These are phyloP conservation scores for Phytophthora syringae DNA, from an alignment of 352 stramenopile species.

Conservation along the genomic window DNA sequence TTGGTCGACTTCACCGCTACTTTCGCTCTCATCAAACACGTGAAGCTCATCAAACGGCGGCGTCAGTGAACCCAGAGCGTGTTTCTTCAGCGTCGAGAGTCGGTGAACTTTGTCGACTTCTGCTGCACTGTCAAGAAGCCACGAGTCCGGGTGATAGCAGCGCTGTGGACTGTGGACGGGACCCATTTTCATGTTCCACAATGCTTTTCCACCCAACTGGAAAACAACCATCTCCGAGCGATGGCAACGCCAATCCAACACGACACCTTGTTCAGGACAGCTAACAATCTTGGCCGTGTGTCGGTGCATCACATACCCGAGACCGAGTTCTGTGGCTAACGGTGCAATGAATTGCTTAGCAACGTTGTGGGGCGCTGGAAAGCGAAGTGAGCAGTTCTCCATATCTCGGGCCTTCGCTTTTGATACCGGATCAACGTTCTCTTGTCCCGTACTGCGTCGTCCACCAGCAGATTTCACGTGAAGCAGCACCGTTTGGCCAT, in stretches of 20 bases:
- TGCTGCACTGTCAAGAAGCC: constrained; percentile 13
- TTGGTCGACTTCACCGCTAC: neutral
- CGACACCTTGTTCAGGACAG: constrained; percentile 10
- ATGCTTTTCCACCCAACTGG: constrained; percentile 36
- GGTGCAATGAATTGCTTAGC: constrained; percentile 25
- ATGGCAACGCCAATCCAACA: constrained; percentile 56
- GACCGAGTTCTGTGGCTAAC: constrained; percentile 37
- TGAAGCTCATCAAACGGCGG: constrained; percentile 24
- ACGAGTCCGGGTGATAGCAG: constrained; percentile 35
- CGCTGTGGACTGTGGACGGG: constrained; percentile 30
- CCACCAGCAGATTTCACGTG: neutral
- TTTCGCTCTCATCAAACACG: constrained; percentile 34
- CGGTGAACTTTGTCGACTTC: constrained; percentile 29
- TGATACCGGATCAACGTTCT: constrained; percentile 15
- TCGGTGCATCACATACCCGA: constrained; percentile 27
- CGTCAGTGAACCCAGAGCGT: neutral
- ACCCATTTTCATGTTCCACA: constrained; percentile 36
- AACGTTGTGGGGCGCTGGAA: constrained; percentile 31
- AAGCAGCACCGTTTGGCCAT: constrained; percentile 24
- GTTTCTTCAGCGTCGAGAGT: constrained; percentile 7
- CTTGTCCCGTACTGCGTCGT: constrained; percentile 10
- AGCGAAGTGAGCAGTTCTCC: constrained; percentile 29
- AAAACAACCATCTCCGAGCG: constrained; percentile 49
- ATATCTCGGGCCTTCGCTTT: constrained; percentile 24
- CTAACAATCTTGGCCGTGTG: constrained; percentile 27